Percentiles rank a stretch among this genome's conserved stretches.
These are phyloP conservation scores for Chytridium lagenaria DNA, from an alignment of 371 early-diverging fungal genomes.

Conservation along the genomic window DNA sequence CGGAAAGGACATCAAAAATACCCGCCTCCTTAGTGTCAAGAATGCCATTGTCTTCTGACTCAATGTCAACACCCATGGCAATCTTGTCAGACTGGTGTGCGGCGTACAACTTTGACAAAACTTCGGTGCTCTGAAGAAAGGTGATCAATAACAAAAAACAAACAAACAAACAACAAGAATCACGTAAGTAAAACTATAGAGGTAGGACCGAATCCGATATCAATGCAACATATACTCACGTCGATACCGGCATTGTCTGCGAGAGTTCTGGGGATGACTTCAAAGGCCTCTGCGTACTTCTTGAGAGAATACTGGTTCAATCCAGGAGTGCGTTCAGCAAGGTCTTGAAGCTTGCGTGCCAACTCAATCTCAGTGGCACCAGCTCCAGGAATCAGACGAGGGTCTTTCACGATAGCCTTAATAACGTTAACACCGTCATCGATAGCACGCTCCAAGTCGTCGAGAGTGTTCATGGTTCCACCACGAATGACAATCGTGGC, in stretches of 20 bases:
- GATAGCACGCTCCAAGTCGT: slow-evolving; percentile 97
- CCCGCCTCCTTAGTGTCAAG: slow-evolving; percentile 79
- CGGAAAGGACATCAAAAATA: slow-evolving; percentile 80
- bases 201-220: no score
- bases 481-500: slow-evolving; percentile 97
- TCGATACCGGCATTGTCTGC: slow-evolving; percentile 97
- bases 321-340: slow-evolving; percentile 77
- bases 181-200: no score
- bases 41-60: slow-evolving; percentile 75
- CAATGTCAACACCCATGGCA: slow-evolving; percentile 79
- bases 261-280: slow-evolving; percentile 94
- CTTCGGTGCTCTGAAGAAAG: slow-evolving; percentile 72
- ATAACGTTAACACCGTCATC: slow-evolving; percentile 98
- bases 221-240: slow-evolving; percentile 47
- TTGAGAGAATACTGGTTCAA: slow-evolving; percentile 96
- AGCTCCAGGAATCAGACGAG: slow-evolving; percentile 91
- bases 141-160: slow-evolving; percentile 10
- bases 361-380: slow-evolving; percentile 97
- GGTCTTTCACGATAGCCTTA: slow-evolving; percentile 91
- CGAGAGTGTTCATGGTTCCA: slow-evolving; percentile 95
- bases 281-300: slow-evolving; percentile 95
- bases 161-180: neutral
- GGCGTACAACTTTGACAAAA: slow-evolving; percentile 91
- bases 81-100: slow-evolving; percentile 82
- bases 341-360: slow-evolving; percentile 55